Base-by-base conservation (phyloP, 805 yeast species). In the Candida caryicola region DNA sequence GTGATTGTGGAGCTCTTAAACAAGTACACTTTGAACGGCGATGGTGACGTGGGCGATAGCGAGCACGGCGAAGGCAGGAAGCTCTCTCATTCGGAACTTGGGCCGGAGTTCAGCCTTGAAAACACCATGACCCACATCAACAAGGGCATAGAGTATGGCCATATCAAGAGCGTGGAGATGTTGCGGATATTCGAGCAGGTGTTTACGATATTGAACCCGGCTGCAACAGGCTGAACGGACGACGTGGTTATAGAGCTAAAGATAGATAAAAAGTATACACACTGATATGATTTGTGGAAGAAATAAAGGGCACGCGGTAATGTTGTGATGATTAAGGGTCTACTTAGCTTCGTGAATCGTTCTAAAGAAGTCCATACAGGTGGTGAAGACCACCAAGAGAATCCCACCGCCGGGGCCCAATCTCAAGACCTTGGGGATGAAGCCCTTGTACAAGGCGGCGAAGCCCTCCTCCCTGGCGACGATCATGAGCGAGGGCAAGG, bases 351-450 rank as follows among this genome's bases (percentile, higher is more conserved):
- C 49, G 34, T 74, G 74, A 33, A 64, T 29, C n/a, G 66, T 66
- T 71, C 90, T 79, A 75, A 93, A 93, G 71, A 88, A 87, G 61
- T 90, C 96, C 95, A 90, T 89, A 47, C 90, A 81, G 17, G 88
- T 74, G 31, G 96, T 88, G 75, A 89, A 93, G n/a, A 93, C 99
- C 34, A 93, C 98, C 61, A 93, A 76, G 57, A 93, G 71, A 51
- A 93, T 89, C 73, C 99, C 99, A 63, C 99, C 99, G 58, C 99
- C 99, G 44, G 99, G 99, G 33, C 98, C 99, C 50, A 93, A 75
- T 77, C 99, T 82, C 59, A 93, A 74, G 9, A 93, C 97, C 74
- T 93, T 93, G 51, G 99, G 99, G 47, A 90, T 60, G 77, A 93
- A 91, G 29, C 99, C 99, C 71, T 90, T 91, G 68, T 90, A 91